Percentiles rank a stretch among this genome's conserved stretches.
Conservation (phyloP, 192 early-diverging fungal species). For the Coemansia sp. region DNA sequence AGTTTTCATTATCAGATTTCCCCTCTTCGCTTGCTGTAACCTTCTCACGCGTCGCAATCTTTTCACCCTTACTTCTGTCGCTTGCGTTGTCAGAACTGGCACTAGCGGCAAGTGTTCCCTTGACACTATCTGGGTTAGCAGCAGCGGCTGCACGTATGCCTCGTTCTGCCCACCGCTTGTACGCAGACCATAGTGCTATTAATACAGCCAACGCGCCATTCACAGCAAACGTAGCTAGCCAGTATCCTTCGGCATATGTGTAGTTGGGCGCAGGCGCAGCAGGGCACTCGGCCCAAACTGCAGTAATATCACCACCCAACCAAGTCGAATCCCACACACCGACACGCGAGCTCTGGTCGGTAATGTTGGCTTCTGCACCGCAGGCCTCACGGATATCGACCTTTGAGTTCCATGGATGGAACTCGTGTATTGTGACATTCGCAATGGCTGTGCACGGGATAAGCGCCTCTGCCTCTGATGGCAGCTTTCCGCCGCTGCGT, state of each 20-base stretch:
- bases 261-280: conserved; percentile 25
- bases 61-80: neutral
- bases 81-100: conserved; percentile 1
- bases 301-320: conserved; percentile 10
- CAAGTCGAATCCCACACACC: conserved; percentile 32
- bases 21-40: neutral
- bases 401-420: conserved; percentile 34
- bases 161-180: conserved; percentile 38
- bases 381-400: conserved; percentile 40
- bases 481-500: conserved; percentile 26
- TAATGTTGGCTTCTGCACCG: conserved; percentile 18
- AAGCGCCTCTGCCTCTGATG: conserved; percentile 14
- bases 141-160: conserved; percentile 7
- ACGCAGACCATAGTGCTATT: conserved; percentile 39
- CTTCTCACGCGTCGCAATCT: neutral
- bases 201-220: conserved; percentile 37
- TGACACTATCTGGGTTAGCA: conserved; percentile 8
- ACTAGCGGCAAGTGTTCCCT: conserved; percentile 1
- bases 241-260: conserved; percentile 37
- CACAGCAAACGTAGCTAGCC: conserved; percentile 41
- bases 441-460: conserved; percentile 30
- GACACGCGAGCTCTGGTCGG: conserved; percentile 18
- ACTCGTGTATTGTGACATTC: conserved; percentile 46
- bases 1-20: conserved; percentile 9
- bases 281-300: conserved; percentile 51